Evolutionary conservation across 1,284 basidiomycete species (phyloP), one percentile per base, ranked within the genome.

Genomic region (Apiotrichum brassicae): DNA sequence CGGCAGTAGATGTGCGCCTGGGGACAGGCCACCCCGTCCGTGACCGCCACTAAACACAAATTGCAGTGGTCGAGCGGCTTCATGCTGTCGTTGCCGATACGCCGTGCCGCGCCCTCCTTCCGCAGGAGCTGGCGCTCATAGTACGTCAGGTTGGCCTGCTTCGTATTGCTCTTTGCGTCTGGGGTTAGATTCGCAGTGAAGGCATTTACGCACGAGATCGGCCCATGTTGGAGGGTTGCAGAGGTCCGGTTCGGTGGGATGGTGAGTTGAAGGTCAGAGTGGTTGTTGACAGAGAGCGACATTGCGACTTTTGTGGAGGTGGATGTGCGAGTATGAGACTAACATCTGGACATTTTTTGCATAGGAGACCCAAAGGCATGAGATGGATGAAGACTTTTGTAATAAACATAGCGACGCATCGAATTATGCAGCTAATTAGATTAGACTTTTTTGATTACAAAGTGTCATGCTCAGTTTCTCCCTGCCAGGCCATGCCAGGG

Each of bases 11-110:
- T 63, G 70, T 97, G 92, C 0, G 93, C 92, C 49, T 85, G 79
- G 23, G 80, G 73, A 65, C 92, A 97, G 11, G 84, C 81, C 25
- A 91, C 77, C 0, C 91, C 87, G 46, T 88, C 84, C 40, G 84
- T 73, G 4, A 87, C 88, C 43, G 79, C 78, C 51, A 87, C 83
- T 25, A 94, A 75, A 65, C 91, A 94, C 16, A 93, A 79, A 30
- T 85, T 79, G 66, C 90, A 95, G 9, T 86, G 82, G 69, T 93
- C 87, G 66, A 91, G 88, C 28, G 79, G 80, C 36, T 88, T 82
- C 86, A 94, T 89, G 5, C 86, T 88, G 70, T 94, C 90, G 65
- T 86, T 83, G 35, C 89, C 89, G 66, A 94, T 73, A 42, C 89
- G 83, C 82, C 89, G 84, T 7, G 70, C 60, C 9, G 56, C 61